Percentiles rank a stretch among this genome's conserved stretches.
Conservation (phyloP, 768 basidiomycete species). For the Lanmaoa pseudosensibilis region DNA sequence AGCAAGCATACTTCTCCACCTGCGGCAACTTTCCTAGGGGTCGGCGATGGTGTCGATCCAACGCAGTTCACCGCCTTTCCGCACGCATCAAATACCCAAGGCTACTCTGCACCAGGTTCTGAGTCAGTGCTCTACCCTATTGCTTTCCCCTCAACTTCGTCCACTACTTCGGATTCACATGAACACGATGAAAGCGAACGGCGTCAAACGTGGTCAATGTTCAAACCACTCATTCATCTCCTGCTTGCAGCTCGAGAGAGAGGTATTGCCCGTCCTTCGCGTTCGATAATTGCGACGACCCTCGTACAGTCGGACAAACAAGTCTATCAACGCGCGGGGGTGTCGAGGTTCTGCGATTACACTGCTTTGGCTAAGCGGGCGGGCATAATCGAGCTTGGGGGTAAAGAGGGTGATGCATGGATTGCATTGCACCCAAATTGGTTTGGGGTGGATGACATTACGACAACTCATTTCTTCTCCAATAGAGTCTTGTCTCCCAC, state of each 20-base stretch:
- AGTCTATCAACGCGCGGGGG: constrained; percentile 29
- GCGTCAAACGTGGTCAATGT: constrained; percentile 25
- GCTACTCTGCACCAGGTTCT: neutral
- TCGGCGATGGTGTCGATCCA: neutral
- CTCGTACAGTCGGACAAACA: constrained; percentile 31
- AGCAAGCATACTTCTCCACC: neutral
- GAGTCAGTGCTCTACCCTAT: constrained; percentile 1
- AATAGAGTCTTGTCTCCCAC: constrained; percentile 14
- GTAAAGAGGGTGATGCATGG: constrained; percentile 19
- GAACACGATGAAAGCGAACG: constrained; percentile 7
- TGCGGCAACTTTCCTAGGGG: neutral
- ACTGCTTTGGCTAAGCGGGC: constrained; percentile 25
- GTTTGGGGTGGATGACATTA: constrained; percentile 10
- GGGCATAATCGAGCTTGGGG: constrained; percentile 29
- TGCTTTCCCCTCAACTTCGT: constrained; percentile 5
- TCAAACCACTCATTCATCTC: constrained; percentile 30
- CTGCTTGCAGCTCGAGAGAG: constrained; percentile 26
- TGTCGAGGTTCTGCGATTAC: constrained; percentile 29
- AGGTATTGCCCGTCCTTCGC: constrained; percentile 36
- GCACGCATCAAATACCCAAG: constrained; percentile 5
- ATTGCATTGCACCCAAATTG: constrained; percentile 30
- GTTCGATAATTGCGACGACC: constrained; percentile 39
- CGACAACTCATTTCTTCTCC: neutral
- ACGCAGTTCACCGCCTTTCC: constrained; percentile 1
- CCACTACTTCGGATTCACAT: neutral